Base-by-base conservation (phyloP, 2,329 filamentous ascomycete genomes). In the Trichocomaceae sp. region DNA sequence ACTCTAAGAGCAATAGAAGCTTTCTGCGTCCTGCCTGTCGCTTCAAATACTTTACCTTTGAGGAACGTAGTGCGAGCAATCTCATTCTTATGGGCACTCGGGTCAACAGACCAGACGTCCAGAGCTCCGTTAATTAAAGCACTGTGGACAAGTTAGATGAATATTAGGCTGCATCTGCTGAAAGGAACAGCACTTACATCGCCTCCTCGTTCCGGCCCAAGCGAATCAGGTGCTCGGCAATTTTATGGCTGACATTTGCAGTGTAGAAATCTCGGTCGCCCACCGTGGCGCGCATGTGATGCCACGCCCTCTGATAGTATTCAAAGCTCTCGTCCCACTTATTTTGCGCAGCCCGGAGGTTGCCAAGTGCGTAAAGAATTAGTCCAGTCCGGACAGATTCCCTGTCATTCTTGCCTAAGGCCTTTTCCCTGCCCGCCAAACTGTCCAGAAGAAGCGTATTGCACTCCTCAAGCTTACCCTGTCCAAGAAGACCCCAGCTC, bases 221-320 rank as follows among this genome's bases (percentile, higher is more conserved):
- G 47, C 63, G 54, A 6, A 60, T 55, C 48, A 61, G 29, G 54
- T 67, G 63, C 42, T 65, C 59, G 5, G 62, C 64, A 42, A 66
- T 37, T 51, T 65, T 64, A 54, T 62, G 58, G 29, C 50, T 52
- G 3, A 54, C 50, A 52, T 56, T 62, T 44, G 59, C 61, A 47
- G 63, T 66, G 22, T 61, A 61, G 46, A 63, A 62, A 46, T 65
- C 60, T 50, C 62, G 59, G 13, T 64, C 58, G 2, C 62, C 63
- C n/a, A 65, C 54, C 13, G 61, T 65, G 7, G 42, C 55, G 31
- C 51, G 57, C 57, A 62, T 62, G 22, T 64, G 61, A 9, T 54
- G 52, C 52, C 56, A 60, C 13, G 62, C 58, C 53, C 58, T 56
- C 17, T 61, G 52, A 31, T 64, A 59, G 52, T 60, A 63, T 37